Evolutionary conservation across 1,139 yeast species (phyloP).

Genomic region (Suhomyces atakaporum): DNA sequence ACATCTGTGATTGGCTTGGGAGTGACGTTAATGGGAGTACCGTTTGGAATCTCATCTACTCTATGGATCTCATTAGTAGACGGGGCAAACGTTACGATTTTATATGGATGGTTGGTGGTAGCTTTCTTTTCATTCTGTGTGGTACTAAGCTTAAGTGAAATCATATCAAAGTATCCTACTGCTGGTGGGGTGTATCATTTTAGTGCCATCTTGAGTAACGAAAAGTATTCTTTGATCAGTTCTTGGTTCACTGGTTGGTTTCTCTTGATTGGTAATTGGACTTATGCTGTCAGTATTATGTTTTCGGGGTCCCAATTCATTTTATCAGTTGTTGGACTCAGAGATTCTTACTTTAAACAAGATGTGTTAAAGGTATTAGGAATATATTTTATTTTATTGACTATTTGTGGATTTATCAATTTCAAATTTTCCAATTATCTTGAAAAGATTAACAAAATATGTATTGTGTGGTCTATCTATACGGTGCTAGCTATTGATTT

Average conservation of each 20-base stretch:
- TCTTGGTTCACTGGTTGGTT: constrained; percentile 84
- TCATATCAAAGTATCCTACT: constrained; percentile 72
- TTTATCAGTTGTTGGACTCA: constrained; percentile 62
- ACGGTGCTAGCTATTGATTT: constrained; percentile 72
- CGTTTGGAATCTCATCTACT: constrained; percentile 72
- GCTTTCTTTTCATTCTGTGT: constrained; percentile 63
- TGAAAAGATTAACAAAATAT: constrained; percentile 63
- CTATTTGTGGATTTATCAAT: constrained; percentile 62
- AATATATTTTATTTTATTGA: constrained; percentile 57
- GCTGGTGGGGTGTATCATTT: constrained; percentile 77
- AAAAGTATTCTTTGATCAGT: constrained; percentile 51
- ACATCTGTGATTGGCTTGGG: constrained; percentile 72
- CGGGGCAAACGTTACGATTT: constrained; percentile 72
- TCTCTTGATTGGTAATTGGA: constrained; percentile 71
- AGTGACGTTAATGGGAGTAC: constrained; percentile 77
- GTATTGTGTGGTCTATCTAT: constrained; percentile 73
- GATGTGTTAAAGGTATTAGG: constrained; percentile 56
- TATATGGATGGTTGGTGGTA: constrained; percentile 70
- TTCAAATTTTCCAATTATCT: constrained; percentile 58
- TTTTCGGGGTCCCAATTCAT: constrained; percentile 77
- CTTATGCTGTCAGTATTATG: constrained; percentile 70
- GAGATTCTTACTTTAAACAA: constrained; percentile 58
- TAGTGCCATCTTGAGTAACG: constrained; percentile 66
- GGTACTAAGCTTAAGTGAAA: constrained; percentile 68
- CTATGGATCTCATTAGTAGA: constrained; percentile 67